Evolutionary conservation across 345 rosid species (phyloP).

Genomic region (Eutrema japonicum): DNA sequence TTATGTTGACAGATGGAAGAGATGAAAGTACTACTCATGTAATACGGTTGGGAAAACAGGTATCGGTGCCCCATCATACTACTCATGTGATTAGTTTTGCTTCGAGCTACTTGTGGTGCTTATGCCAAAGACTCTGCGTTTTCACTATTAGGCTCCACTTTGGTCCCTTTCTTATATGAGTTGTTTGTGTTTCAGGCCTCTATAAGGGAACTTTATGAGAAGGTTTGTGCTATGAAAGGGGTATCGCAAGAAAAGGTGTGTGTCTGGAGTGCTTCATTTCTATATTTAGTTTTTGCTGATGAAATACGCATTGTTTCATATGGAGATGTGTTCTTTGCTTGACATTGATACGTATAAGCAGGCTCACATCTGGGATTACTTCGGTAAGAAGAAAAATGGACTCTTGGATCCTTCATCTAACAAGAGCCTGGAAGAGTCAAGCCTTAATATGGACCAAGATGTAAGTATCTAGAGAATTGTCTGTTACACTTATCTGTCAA

Average conservation of each 20-base stretch:
- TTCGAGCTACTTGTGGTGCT: slow-evolving; percentile 4
- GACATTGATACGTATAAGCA: slow-evolving; percentile 33
- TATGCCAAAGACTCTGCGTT: slow-evolving; percentile 17
- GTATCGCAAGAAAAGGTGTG: slow-evolving; percentile 66
- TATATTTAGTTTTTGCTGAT: background rate
- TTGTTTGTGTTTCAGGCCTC: slow-evolving; percentile 62
- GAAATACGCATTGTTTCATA: slow-evolving; percentile 5
- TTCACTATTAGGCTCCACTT: background rate
- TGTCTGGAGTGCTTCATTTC: slow-evolving; percentile 24
- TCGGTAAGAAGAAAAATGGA: slow-evolving; percentile 51
- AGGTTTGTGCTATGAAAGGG: slow-evolving; percentile 64
- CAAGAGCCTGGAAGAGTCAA: slow-evolving; percentile 65
- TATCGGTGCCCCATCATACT: slow-evolving; percentile 30
- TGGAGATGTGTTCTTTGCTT: slow-evolving; percentile 43
- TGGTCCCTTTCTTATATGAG: slow-evolving; percentile 22
- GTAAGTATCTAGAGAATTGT: slow-evolving; percentile 49
- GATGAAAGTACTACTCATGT: slow-evolving; percentile 54
- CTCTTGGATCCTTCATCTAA: slow-evolving; percentile 50
- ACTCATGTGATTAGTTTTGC: background rate
- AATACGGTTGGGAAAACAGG: slow-evolving; percentile 83
- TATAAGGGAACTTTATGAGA: slow-evolving; percentile 67
- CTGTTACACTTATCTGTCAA: slow-evolving; percentile 14
- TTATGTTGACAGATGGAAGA: slow-evolving; percentile 72
- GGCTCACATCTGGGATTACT: slow-evolving; percentile 79
- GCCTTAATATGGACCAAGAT: slow-evolving; percentile 94